Percentiles rank a stretch among this genome's conserved stretches.
Evolutionary conservation across 2,329 filamentous ascomycete species (phyloP).

Genomic region (Sporothrix brasiliensis): DNA sequence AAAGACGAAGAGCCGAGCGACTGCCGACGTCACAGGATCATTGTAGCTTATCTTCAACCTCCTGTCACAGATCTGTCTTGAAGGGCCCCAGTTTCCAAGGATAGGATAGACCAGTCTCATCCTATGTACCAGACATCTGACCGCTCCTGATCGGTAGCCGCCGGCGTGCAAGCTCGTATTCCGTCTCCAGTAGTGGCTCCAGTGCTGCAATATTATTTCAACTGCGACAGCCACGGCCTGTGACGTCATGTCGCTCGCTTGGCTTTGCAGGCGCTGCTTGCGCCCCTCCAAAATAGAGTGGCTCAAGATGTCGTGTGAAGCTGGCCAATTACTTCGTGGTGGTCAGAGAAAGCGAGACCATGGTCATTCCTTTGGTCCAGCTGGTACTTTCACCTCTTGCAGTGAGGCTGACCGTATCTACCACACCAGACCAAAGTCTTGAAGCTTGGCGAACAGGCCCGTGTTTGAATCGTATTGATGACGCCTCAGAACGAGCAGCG

Average conservation of each 20-base stretch:
- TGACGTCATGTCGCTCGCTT: constrained; percentile 22
- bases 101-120: neutral
- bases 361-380: neutral
- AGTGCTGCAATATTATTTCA: neutral
- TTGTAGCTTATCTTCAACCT: neutral
- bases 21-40: constrained; percentile 8
- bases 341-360: constrained; percentile 8
- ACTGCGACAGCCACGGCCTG: neutral
- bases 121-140: neutral
- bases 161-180: constrained; percentile 9
- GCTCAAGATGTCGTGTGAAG: neutral
- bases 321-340: neutral
- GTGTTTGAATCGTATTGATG: constrained; percentile 16
- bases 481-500: neutral
- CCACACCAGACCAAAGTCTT: neutral
- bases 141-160: constrained; percentile 15
- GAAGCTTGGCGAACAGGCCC: neutral
- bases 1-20: constrained; percentile 19
- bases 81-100: neutral
- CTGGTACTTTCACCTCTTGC: neutral
- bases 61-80: constrained; percentile 8
- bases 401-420: neutral
- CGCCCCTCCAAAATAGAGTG: neutral
- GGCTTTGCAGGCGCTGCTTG: neutral
- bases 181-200: neutral